These are phyloP conservation scores for Blastobotrys americana DNA, from an alignment of 805 yeast genomes.

Conservation along the genomic window DNA sequence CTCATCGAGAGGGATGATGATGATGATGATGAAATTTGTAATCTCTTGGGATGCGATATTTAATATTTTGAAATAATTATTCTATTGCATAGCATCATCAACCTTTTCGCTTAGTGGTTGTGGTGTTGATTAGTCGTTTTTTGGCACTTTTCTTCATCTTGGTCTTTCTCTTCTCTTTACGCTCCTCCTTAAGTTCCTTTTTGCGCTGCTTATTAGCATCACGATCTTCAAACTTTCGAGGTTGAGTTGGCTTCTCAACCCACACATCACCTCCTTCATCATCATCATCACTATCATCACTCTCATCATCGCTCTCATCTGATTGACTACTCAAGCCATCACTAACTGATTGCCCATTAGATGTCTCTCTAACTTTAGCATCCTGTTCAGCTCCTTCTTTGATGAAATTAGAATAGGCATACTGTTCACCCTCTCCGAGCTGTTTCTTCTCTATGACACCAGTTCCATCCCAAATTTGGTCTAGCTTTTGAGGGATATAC, in stretches of 20 bases:
- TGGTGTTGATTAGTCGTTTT: slow-evolving; percentile 63
- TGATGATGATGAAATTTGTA: background rate
- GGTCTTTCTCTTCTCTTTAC: slow-evolving; percentile 69
- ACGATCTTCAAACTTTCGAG: slow-evolving; percentile 74
- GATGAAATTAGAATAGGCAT: slow-evolving; percentile 40
- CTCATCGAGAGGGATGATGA: slow-evolving; percentile 38
- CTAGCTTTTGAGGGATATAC: slow-evolving; percentile 64
- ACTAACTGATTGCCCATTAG: slow-evolving; percentile 24
- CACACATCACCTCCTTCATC: slow-evolving; percentile 37
- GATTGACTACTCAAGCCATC: slow-evolving; percentile 30
- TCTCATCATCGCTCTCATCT: slow-evolving; percentile 28
- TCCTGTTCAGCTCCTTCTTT: slow-evolving; percentile 20
- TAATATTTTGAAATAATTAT: too few relatives aligned
- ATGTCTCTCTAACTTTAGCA: slow-evolving; percentile 18
- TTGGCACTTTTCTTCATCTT: slow-evolving; percentile 79
- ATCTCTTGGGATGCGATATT: too few relatives aligned
- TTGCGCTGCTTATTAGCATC: slow-evolving; percentile 70
- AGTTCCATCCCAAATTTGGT: slow-evolving; percentile 48
- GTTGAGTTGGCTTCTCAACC: slow-evolving; percentile 44
- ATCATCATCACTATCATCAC: slow-evolving; percentile 32
- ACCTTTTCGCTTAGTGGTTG: slow-evolving; percentile 22
- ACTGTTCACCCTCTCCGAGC: slow-evolving; percentile 72
- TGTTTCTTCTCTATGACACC: slow-evolving; percentile 67
- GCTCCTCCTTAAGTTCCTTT: slow-evolving; percentile 65
- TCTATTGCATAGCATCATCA: too few relatives aligned